Percentiles rank a stretch among this genome's conserved stretches.
Evolutionary conservation across 2,329 filamentous ascomycete genomes (phyloP).

Genomic region (Cladosporium sp.): DNA sequence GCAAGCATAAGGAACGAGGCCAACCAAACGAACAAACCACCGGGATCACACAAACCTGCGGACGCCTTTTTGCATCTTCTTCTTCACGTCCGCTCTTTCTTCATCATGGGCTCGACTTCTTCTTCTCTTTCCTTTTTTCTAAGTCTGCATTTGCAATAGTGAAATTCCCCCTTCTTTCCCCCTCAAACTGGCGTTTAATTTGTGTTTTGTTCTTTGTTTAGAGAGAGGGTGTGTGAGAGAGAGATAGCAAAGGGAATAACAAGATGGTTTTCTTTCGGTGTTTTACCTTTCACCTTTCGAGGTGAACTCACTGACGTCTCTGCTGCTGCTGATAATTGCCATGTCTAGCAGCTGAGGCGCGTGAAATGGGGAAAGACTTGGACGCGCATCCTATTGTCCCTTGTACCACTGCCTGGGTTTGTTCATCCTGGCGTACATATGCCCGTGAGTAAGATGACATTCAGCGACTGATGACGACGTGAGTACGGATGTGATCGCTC

Average conservation of each 20-base stretch:
- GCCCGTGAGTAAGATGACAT: background rate
- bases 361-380: background rate
- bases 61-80: background rate
- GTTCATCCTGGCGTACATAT: too few relatives aligned
- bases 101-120: conserved; percentile 4
- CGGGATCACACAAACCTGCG: background rate
- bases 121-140: background rate
- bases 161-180: background rate
- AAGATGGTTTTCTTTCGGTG: background rate
- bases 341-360: background rate
- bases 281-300: background rate
- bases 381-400: background rate
- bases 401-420: background rate
- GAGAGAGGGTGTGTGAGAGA: background rate
- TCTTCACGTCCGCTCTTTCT: conserved; percentile 3
- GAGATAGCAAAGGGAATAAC: background rate
- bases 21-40: background rate
- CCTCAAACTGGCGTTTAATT: conserved; percentile 8
- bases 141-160: conserved; percentile 18
- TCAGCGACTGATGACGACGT: background rate
- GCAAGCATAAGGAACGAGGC: conserved; percentile 2
- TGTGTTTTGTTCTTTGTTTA: conserved; percentile 1
- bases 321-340: background rate
- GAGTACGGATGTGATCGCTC: background rate
- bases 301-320: background rate